Evolutionary conservation across 2,329 filamentous ascomycete genomes (phyloP).

Genomic region (Nigrograna mackinnonii): DNA sequence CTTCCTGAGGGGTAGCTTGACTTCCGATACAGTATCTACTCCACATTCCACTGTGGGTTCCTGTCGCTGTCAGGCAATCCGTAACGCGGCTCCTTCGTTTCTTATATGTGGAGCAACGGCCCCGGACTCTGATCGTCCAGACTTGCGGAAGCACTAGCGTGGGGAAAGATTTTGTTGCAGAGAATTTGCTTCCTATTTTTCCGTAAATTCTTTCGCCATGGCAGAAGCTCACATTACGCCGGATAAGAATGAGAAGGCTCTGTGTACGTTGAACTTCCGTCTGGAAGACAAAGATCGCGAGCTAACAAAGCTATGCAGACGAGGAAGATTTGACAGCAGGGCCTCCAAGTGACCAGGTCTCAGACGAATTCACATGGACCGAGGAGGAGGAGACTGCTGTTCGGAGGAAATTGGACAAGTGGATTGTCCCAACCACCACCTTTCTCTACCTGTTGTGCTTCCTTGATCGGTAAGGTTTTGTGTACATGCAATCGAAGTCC

Average conservation of each 20-base stretch:
- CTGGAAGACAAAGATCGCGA: neutral
- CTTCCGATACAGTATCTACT: too few species aligned
- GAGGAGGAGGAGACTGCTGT: conserved; percentile 54
- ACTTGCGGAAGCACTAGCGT: too few species aligned
- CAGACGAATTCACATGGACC: conserved; percentile 51
- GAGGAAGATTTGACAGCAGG: conserved; percentile 18
- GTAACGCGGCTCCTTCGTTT: too few species aligned
- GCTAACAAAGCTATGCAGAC: conserved; percentile 18
- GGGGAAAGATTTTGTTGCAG: too few species aligned
- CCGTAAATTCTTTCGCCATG: too few species aligned
- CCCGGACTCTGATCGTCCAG: too few species aligned
- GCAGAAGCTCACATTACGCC: too few species aligned
- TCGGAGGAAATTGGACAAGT: conserved; percentile 57
- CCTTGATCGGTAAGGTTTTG: conserved; percentile 41
- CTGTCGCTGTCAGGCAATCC: too few species aligned
- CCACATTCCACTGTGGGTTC: too few species aligned
- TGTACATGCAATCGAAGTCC: neutral
- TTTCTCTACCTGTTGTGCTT: conserved; percentile 59
- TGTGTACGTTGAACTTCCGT: conserved; percentile 21
- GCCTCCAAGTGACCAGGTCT: conserved; percentile 28
- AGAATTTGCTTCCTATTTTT: too few species aligned
- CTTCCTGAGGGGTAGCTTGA: too few species aligned
- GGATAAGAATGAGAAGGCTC: conserved; percentile 21
- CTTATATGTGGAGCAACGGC: too few species aligned
- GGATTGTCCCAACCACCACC: conserved; percentile 57